phyloP scores from a whole-genome alignment of 2,329 filamentous ascomycete genomes.

The Ceratocystis diversiconidia region DNA sequence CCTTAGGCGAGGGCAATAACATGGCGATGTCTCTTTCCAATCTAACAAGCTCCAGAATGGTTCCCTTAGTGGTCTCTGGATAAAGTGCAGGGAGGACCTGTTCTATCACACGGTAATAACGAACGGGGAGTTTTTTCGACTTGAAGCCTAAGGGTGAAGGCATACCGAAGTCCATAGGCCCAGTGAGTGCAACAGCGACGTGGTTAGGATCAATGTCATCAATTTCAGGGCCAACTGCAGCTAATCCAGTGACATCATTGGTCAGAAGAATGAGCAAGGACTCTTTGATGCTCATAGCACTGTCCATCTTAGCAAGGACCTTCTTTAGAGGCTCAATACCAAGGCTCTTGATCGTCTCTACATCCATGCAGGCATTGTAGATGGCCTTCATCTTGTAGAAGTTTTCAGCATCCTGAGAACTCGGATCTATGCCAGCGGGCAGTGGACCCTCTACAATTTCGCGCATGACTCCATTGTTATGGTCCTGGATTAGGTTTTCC shows the following conservation, averaged over 20 bases:
- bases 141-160: conserved; percentile 48
- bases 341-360: conserved; percentile 38
- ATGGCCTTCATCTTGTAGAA: conserved; percentile 51
- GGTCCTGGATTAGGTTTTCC: conserved; percentile 46
- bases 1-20: conserved; percentile 40
- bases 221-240: conserved; percentile 26
- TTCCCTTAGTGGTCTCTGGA: conserved; percentile 27
- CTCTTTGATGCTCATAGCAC: conserved; percentile 25
- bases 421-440: conserved; percentile 24
- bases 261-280: conserved; percentile 34
- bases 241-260: conserved; percentile 31
- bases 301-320: conserved; percentile 38
- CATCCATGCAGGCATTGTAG: conserved; percentile 53
- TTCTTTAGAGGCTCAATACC: conserved; percentile 42
- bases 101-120: conserved; percentile 30
- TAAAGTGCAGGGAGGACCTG: conserved; percentile 24
- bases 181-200: conserved; percentile 28
- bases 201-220: conserved; percentile 31
- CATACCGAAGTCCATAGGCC: conserved; percentile 40
- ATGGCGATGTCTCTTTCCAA: conserved; percentile 49
- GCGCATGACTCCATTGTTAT: conserved; percentile 42
- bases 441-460: conserved; percentile 49
- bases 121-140: conserved; percentile 33
- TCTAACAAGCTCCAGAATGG: conserved; percentile 33
- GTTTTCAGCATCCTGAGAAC: conserved; percentile 41